Evolutionary conservation across 805 yeast species (phyloP), one percentile per base, ranked within the genome.

Genomic region (Candida sithepensis): DNA sequence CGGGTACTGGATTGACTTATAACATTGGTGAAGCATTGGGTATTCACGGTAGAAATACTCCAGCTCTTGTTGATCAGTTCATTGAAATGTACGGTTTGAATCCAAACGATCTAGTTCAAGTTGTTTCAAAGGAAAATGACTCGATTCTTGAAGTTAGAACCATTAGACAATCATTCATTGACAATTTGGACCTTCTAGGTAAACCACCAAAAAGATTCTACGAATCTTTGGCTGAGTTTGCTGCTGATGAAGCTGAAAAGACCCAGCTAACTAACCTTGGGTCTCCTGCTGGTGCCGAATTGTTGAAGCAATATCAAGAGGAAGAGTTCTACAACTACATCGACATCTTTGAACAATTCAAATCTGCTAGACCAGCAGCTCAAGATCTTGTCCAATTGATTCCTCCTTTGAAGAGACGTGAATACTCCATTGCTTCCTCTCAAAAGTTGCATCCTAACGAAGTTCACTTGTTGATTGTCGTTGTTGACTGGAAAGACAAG

Each of bases 1-100:
- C 90, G 41, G 96, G 95, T 45, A 90, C 97, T 33, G 97, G 96
- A 22, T 74, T 92, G 63, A 88, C 81, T 43, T 92, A 92, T 65
- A 94, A 84, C 54, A 89, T 92, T 63, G 98, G 98, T 65, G 98
- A 92, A 74, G 97, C 98, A 19, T 79, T 92, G 51, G 98, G 98
- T 61, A 80, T 92, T 50, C 97, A 92, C 61, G 97, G 96, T 42
- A 83, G 92, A 63, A 92, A 92, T 72, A 77, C 81, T 57, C 65
- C 74, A 37, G 76, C 70, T 16, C 77, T 72, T 34, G 96, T 91
- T 45, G 78, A 73, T 40, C 75, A 76, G 54, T 92, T 92, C 68
- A 75, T 92, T 57, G 59, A 72, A 19, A 75, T 72, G 61, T 92
- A 90, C 63, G 90, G 88, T 2, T 72, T 90, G 47, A 75, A 85